Base-by-base conservation (phyloP, 2,329 filamentous ascomycete species). In the Endothia cerciana region DNA sequence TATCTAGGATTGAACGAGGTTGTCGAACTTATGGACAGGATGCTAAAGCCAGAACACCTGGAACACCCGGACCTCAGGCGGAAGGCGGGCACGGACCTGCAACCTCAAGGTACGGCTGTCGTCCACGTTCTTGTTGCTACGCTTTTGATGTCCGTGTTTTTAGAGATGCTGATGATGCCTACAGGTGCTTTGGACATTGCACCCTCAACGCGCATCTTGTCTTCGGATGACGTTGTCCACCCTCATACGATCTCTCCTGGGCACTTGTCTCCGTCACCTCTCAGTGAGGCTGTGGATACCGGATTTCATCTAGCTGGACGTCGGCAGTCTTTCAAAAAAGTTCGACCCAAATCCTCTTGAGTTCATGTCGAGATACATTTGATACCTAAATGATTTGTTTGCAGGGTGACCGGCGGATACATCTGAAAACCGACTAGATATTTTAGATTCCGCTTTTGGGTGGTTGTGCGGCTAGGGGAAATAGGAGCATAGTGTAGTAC, bases 221-320 rank as follows among this genome's bases (percentile, higher is more conserved):
- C 51, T 13, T 15, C 47, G 11, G 61, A 63, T 17, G 40, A 49
- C n/a, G 51, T 63, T 38, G 61, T 63, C 0, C 61, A 63, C n/a
- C 61, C 61, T 17, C 61, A 63, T 28, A 63, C 61, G 6, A 63
- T 63, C 40, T 63, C 61, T 6, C 61, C 61, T 13, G 61, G 61
- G 11, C 61, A 63, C 4, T 41, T 63, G 25, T 25, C 57, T 22
- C 51, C 55, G 25, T 63, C 61, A 17, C 61, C 61, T 17, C 28
- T 63, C 51, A 58, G 61, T 11, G 61, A 63, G 61, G 61, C 61
- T 19, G 61, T 63, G n/a, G 51, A 63, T 19, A 36, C 51, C n/a
- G 61, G 61, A 22, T 58, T 63, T 25, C 61, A 63, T 40, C 19
- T 80, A 4, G n/a, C 17, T 43, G 41, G 41, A 15, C 41, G 17